phyloP scores from a whole-genome alignment of 139 green algal genomes.

The Picochlorum sp. region DNA sequence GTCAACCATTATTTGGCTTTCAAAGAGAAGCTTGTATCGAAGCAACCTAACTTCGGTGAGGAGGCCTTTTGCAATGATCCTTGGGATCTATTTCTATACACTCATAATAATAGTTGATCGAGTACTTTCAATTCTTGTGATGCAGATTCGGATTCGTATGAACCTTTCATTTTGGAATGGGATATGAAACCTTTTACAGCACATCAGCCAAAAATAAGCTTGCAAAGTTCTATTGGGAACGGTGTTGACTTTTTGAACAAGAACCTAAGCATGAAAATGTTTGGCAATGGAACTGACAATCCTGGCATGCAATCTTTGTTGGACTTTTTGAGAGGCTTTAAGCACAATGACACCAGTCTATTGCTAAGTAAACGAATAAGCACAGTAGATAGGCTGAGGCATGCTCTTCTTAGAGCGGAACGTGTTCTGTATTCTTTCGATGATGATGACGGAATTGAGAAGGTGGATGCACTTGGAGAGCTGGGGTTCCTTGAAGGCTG shows the following conservation, averaged over 20 bases:
- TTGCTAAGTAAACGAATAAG: conserved; percentile 30
- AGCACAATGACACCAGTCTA: conserved; percentile 31
- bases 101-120: no score
- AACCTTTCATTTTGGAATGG: conserved; percentile 44
- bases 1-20: conserved; percentile 50
- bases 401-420: conserved; percentile 28
- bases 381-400: conserved; percentile 19
- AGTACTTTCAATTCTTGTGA: no score
- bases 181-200: conserved; percentile 59
- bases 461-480: conserved; percentile 23
- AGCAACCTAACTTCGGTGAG: neutral
- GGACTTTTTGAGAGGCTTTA: conserved; percentile 45
- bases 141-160: conserved; percentile 16
- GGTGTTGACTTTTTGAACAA: conserved; percentile 72
- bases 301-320: conserved; percentile 29
- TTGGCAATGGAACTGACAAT: conserved; percentile 19
- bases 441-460: conserved; percentile 20
- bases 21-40: conserved; percentile 48
- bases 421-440: conserved; percentile 30
- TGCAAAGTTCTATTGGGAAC: conserved; percentile 53
- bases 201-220: conserved; percentile 40
- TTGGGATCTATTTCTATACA: neutral
- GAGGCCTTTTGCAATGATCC: no score
- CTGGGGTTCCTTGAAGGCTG: conserved; percentile 64
- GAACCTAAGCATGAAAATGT: conserved; percentile 41